phyloP scores from a whole-genome alignment of 2,329 filamentous ascomycete genomes.

The Diplodia sapinea region DNA sequence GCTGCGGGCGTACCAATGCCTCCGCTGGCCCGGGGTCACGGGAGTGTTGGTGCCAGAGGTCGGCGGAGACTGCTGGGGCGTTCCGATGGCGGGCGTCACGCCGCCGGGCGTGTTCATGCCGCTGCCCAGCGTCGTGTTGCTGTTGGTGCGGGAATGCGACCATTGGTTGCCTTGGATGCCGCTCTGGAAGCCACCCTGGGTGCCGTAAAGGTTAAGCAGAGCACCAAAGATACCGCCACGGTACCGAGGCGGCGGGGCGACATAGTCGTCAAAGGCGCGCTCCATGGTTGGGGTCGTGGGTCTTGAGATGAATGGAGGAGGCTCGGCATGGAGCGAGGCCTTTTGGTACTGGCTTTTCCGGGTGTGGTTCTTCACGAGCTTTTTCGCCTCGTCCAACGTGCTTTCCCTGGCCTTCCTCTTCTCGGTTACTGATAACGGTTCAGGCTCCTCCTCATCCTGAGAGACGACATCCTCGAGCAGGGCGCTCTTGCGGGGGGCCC shows the following conservation, averaged over 20 bases:
- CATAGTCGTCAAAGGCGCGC: constrained; percentile 64
- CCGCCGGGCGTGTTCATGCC: constrained; percentile 25
- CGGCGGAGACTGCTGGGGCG: constrained; percentile 49
- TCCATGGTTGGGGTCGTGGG: constrained; percentile 56
- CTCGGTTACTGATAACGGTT: constrained; percentile 23
- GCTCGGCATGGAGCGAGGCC: constrained; percentile 20
- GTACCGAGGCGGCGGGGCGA: constrained; percentile 70
- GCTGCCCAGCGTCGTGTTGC: constrained; percentile 22
- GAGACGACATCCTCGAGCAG: constrained; percentile 16
- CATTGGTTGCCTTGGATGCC: constrained; percentile 2
- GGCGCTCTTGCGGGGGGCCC: not conserved
- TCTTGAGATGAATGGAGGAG: constrained; percentile 46
- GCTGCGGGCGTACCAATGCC: constrained; percentile 23
- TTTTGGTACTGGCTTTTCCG: constrained; percentile 3
- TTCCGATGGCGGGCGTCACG: constrained; percentile 39
- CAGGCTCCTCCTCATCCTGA: constrained; percentile 34
- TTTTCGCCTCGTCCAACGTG: constrained; percentile 53
- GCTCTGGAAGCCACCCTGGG: constrained; percentile 8
- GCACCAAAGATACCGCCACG: constrained; percentile 75
- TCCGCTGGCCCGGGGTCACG: constrained; percentile 35
- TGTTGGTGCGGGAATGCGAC: constrained; percentile 13
- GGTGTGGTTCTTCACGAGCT: constrained; percentile 52
- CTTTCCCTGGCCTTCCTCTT: constrained; percentile 24
- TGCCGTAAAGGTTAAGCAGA: constrained; percentile 70
- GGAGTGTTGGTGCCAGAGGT: constrained; percentile 52